phyloP scores from a whole-genome alignment of 345 rosid genomes.

The Linum lewisii region DNA sequence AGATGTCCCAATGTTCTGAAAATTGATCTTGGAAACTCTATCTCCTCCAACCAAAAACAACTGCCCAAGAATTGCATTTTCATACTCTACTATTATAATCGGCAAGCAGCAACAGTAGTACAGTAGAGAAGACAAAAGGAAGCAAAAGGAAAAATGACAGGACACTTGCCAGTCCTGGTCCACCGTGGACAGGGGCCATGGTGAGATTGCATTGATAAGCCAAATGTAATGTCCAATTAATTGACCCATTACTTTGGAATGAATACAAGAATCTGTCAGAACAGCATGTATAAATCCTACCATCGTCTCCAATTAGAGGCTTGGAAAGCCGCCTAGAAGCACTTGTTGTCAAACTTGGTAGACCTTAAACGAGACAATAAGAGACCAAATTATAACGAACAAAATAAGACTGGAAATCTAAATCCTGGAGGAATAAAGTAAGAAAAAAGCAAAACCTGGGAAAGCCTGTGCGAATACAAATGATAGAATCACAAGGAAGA shows the following conservation, averaged over 20 bases:
- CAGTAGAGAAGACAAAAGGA: neutral
- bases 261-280: slow-evolving; percentile 49
- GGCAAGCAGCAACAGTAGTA: neutral
- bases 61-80: slow-evolving; percentile 26
- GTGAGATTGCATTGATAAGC: slow-evolving; percentile 40
- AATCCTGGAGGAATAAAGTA: too few relatives aligned
- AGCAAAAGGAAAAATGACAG: neutral
- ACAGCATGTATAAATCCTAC: slow-evolving; percentile 61
- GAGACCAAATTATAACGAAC: too few relatives aligned
- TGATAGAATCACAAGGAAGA: too few relatives aligned
- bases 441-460: too few relatives aligned
- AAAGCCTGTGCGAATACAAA: too few relatives aligned
- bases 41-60: slow-evolving; percentile 67
- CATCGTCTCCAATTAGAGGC: slow-evolving; percentile 55
- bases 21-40: slow-evolving; percentile 44
- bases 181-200: slow-evolving; percentile 53
- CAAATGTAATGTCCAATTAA: slow-evolving; percentile 66
- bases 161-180: slow-evolving; percentile 40
- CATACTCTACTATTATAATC: slow-evolving; percentile 8
- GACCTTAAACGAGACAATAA: too few relatives aligned
- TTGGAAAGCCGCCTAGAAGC: slow-evolving; percentile 40
- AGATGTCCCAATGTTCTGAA: slow-evolving; percentile 30
- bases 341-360: slow-evolving; percentile 11
- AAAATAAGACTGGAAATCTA: too few relatives aligned
- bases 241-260: slow-evolving; percentile 64